These are phyloP conservation scores for Cymbidium sinense DNA, from an alignment of 106 monocot species.

Conservation along the genomic window DNA sequence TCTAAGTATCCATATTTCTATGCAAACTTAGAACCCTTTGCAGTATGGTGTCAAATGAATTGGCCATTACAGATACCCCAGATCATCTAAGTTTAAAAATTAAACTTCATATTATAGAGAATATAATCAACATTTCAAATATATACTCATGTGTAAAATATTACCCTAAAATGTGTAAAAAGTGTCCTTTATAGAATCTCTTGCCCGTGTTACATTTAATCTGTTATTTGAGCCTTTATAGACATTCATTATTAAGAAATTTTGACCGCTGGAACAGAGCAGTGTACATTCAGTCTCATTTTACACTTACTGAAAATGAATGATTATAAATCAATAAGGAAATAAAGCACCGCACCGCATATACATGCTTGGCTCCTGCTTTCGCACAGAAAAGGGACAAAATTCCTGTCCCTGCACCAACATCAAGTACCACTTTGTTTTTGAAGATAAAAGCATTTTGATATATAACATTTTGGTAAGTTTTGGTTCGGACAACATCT, in stretches of 20 bases:
- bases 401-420: conserved; percentile 91
- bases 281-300: background rate
- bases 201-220: background rate
- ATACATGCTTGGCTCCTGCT: conserved; percentile 96
- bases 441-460: conserved; percentile 72
- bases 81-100: too few relatives aligned
- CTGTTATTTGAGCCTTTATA: background rate
- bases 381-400: conserved; percentile 95
- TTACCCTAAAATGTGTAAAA: background rate
- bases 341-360: conserved; percentile 52
- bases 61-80: too few relatives aligned
- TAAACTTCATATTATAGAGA: too few relatives aligned
- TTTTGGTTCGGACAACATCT: conserved; percentile 81
- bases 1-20: background rate
- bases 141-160: too few relatives aligned
- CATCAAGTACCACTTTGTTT: conserved; percentile 93
- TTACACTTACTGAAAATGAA: background rate
- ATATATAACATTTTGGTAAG: conserved; percentile 97
- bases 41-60: background rate
- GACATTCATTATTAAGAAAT: background rate
- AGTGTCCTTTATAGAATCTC: background rate
- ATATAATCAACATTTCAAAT: too few relatives aligned
- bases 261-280: background rate
- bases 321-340: background rate
- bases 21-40: background rate